These are phyloP conservation scores for Wickerhamomyces mucosus DNA, from an alignment of 805 yeast species.

Conservation along the genomic window DNA sequence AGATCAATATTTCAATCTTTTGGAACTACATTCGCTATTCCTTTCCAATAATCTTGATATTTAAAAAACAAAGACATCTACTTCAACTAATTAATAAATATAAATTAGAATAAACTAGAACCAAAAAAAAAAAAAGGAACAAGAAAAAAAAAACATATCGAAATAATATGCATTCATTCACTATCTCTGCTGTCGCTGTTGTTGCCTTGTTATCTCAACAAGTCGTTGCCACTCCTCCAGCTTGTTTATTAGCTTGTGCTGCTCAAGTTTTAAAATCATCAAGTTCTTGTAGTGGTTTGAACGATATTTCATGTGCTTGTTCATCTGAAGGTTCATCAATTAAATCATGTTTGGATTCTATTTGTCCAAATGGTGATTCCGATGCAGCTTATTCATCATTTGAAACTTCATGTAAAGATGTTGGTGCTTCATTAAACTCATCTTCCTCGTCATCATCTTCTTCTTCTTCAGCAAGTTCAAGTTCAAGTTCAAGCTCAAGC, in stretches of 20 bases:
- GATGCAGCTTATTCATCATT: slow-evolving; percentile 53
- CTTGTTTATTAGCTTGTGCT: slow-evolving; percentile 86
- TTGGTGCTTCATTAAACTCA: slow-evolving; percentile 28
- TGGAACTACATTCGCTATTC: too few species aligned
- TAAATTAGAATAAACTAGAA: too few species aligned
- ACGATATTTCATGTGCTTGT: slow-evolving; percentile 64
- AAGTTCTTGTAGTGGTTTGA: slow-evolving; percentile 46
- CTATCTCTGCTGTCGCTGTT: slow-evolving; percentile 8
- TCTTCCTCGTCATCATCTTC: slow-evolving; percentile 26
- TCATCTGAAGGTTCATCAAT: slow-evolving; percentile 42
- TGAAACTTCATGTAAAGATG: slow-evolving; percentile 40
- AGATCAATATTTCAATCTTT: too few species aligned
- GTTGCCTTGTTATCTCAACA: slow-evolving; percentile 12
- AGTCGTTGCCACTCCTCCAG: slow-evolving; percentile 68
- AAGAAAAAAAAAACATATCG: too few species aligned
- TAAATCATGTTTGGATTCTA: slow-evolving; percentile 50
- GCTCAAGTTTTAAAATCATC: slow-evolving; percentile 51
- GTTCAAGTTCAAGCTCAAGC: slow-evolving; percentile 23
- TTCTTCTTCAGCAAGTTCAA: slow-evolving; percentile 23
- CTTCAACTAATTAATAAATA: too few species aligned
- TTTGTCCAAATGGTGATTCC: slow-evolving; percentile 59
- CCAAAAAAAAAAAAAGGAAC: too few species aligned
- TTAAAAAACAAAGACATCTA: too few species aligned
- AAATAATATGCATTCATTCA: slow-evolving; percentile 9
- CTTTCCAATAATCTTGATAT: too few species aligned